Evolutionary conservation across 108 stramenopile species (phyloP).

Genomic region (Fragilaria crotonensis): DNA sequence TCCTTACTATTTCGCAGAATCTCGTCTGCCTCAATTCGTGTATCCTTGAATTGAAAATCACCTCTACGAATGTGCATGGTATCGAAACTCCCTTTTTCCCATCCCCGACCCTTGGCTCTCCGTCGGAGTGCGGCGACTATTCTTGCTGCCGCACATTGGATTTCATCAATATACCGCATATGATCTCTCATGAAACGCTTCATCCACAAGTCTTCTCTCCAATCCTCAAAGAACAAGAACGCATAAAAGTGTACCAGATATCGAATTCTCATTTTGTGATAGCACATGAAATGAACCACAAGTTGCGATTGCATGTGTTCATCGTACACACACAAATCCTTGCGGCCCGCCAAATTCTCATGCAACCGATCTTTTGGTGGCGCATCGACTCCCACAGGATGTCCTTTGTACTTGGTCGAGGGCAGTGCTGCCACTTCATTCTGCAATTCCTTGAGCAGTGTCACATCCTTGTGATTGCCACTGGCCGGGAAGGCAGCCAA

Average conservation of each 20-base stretch:
- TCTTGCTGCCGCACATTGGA: constrained; percentile 75
- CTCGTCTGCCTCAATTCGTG: constrained; percentile 30
- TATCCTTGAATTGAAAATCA: constrained; percentile 58
- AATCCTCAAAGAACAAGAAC: constrained; percentile 73
- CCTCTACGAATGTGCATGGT: constrained; percentile 72
- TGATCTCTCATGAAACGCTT: constrained; percentile 78
- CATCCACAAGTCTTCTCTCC: constrained; percentile 56
- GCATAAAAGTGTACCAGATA: constrained; percentile 74
- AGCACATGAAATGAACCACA: constrained; percentile 53
- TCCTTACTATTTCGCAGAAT: constrained; percentile 35
- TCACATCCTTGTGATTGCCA: constrained; percentile 33
- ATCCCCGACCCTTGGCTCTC: constrained; percentile 6
- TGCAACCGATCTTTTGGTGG: constrained; percentile 30
- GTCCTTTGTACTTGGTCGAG: neutral
- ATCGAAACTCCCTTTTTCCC: constrained; percentile 37
- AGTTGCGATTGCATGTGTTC: constrained; percentile 32
- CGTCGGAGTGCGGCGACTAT: constrained; percentile 50
- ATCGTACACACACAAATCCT: constrained; percentile 50
- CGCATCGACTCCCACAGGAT: constrained; percentile 25
- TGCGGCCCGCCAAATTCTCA: constrained; percentile 41
- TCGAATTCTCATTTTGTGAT: constrained; percentile 37
- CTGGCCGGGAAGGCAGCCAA: constrained; percentile 59
- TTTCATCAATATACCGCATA: constrained; percentile 65
- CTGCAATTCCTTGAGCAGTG: constrained; percentile 16
- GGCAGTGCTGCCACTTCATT: neutral